Base-by-base conservation (phyloP, 106 monocot genomes). In the Dendrobium chrysotoxum region DNA sequence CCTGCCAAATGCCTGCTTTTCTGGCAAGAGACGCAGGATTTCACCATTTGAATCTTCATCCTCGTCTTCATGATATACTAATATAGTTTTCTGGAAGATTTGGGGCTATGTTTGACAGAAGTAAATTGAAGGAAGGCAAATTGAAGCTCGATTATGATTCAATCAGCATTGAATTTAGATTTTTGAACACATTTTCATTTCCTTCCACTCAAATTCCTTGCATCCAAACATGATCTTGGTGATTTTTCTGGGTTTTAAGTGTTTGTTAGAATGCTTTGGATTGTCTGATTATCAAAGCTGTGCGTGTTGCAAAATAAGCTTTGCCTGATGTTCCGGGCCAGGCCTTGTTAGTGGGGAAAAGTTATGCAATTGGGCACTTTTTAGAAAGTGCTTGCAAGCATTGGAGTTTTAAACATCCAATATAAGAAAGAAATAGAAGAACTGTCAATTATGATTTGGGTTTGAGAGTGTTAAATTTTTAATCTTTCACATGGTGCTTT, bases 61-160 rank as follows among this genome's bases (percentile, higher is more conserved):
- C 61, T 91, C 93, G 16, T 93, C 93, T 57, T 91, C 89, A 30
- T 90, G 86, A 92, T 21, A 23, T 18, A 21, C n/a, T 42, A 42
- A 75, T 7, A 42, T 42, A 16, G 35, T 38, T 71, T 71, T 16
- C 10, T 71, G 0, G 10, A 38, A 15, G 31, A 41, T 42, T n/a
- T 28, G 70, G 41, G 41, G 4, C 15, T 18, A 40, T 21, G n/a
- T 74, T 74, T 42, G 21, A 20, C 5, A 40, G 31, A 74, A 74
- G 74, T 21, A 42, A 74, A 23, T 41, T 40, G 40, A 74, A 42
- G 4, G 20, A 74, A 74, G 12, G 31, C 70, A 70, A 31, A 31
- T 31, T 12, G 15, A 65, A 35, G 28, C 12, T 35, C 8, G 70
- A 31, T 25, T 64, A 64, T n/a, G 55, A 55, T 17, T 57, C 57